Conservation (phyloP, 345 rosid genomes). For the Erodium maritimum region DNA sequence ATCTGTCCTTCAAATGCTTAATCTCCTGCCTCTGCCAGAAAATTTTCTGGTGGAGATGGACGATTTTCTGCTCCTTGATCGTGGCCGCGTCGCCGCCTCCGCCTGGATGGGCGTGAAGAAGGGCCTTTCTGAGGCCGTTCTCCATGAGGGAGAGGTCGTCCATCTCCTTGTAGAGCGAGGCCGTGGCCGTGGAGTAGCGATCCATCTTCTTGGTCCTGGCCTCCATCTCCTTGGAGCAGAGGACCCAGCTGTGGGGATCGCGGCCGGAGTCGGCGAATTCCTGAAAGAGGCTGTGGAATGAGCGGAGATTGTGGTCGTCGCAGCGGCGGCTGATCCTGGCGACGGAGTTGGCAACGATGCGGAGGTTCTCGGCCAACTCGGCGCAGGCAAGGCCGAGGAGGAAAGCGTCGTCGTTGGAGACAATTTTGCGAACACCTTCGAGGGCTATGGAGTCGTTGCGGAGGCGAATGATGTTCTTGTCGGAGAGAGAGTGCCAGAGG, state of each 20-base stretch:
- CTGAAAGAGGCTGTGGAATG: constrained; percentile 38
- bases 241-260: constrained; percentile 51
- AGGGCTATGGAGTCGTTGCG: constrained; percentile 54
- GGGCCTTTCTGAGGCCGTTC: constrained; percentile 34
- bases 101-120: constrained; percentile 13
- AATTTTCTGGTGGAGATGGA: constrained; percentile 59
- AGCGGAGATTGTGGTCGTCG: constrained; percentile 27
- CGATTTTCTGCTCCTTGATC: constrained; percentile 34
- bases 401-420: constrained; percentile 69
- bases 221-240: constrained; percentile 57
- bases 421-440: constrained; percentile 71
- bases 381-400: constrained; percentile 79
- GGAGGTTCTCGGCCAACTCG: constrained; percentile 54
- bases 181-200: constrained; percentile 53
- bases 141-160: constrained; percentile 63
- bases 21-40: constrained; percentile 64
- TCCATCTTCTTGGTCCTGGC: constrained; percentile 60
- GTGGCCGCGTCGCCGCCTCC: background rate
- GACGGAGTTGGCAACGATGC: constrained; percentile 43
- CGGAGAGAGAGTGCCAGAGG: constrained; percentile 62
- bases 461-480: constrained; percentile 44
- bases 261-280: constrained; percentile 61
- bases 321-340: constrained; percentile 52
- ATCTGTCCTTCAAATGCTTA: constrained; percentile 66
- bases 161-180: constrained; percentile 59